These are phyloP conservation scores for Penicillium lagena DNA, from an alignment of 495 filamentous ascomycete species.

Conservation along the genomic window DNA sequence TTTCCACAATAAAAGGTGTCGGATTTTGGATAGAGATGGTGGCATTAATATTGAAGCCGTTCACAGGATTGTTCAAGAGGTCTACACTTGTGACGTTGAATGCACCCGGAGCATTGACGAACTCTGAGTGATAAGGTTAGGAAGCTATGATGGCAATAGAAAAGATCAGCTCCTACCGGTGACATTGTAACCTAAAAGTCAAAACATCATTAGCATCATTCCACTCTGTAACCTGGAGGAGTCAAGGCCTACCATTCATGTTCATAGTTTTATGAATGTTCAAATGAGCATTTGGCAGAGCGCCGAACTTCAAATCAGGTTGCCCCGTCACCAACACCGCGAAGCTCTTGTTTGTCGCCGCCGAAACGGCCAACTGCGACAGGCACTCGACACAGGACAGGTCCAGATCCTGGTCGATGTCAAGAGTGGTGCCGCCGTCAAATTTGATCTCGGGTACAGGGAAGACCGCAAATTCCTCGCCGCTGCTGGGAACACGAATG, in stretches of 20 bases:
- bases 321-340: conserved; percentile 14
- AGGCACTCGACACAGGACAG: conserved; percentile 23
- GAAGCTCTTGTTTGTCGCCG: conserved; percentile 18
- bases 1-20: conserved; percentile 16
- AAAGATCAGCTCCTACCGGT: conserved; percentile 8
- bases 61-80: conserved; percentile 8
- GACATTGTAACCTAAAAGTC: conserved; percentile 15
- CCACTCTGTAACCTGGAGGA: too few species aligned
- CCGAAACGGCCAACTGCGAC: conserved; percentile 12
- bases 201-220: not conserved
- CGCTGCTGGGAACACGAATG: conserved; percentile 7
- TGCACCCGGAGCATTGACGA: conserved; percentile 11
- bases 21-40: conserved; percentile 20
- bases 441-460: conserved; percentile 17
- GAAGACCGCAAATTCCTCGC: conserved; percentile 15
- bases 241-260: conserved; percentile 5
- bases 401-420: conserved; percentile 23
- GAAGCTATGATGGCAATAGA: not conserved
- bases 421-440: conserved; percentile 4
- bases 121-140: conserved; percentile 12
- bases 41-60: conserved; percentile 28
- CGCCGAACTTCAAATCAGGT: conserved; percentile 15
- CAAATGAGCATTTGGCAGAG: conserved; percentile 20
- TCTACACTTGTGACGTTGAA: conserved; percentile 22
- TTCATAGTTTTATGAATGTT: conserved; percentile 23